Evolutionary conservation across 306 rosid genomes (phyloP).

Genomic region (Cotoneaster glaucophyllus): DNA sequence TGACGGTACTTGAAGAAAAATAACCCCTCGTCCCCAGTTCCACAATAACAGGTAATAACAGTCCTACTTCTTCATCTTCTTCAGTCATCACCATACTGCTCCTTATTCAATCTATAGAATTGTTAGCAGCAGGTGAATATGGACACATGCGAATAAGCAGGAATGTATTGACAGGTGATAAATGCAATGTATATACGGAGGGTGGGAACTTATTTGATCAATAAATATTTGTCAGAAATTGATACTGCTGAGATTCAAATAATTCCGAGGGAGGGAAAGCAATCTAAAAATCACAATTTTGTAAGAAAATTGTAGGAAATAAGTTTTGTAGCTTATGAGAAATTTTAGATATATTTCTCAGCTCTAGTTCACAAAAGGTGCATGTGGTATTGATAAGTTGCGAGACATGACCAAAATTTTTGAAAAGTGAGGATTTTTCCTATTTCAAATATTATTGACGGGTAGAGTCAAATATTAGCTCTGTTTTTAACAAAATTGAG

Average conservation of each 20-base stretch:
- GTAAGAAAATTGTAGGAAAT: not conserved
- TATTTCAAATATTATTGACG: not conserved
- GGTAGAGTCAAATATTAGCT: not conserved
- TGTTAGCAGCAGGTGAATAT: not conserved
- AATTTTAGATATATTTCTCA: too few species aligned
- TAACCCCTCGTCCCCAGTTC: not conserved
- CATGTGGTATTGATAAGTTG: not conserved
- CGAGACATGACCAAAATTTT: not conserved
- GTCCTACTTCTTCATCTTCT: not conserved
- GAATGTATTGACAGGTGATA: not conserved
- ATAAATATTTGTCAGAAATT: too few species aligned
- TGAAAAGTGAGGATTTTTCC: not conserved
- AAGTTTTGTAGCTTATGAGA: not conserved
- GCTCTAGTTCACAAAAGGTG: not conserved
- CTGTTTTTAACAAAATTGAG: not conserved
- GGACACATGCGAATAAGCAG: not conserved
- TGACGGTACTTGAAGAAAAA: not conserved
- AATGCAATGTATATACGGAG: not conserved
- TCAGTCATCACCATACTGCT: not conserved
- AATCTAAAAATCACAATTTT: not conserved
- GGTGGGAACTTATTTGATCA: too few species aligned
- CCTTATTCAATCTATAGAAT: not conserved
- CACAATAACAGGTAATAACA: not conserved
- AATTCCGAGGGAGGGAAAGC: not conserved
- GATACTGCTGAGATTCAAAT: too few species aligned